Conservation (phyloP, 2,329 filamentous ascomycete genomes). For the Huntiella omanensis region DNA sequence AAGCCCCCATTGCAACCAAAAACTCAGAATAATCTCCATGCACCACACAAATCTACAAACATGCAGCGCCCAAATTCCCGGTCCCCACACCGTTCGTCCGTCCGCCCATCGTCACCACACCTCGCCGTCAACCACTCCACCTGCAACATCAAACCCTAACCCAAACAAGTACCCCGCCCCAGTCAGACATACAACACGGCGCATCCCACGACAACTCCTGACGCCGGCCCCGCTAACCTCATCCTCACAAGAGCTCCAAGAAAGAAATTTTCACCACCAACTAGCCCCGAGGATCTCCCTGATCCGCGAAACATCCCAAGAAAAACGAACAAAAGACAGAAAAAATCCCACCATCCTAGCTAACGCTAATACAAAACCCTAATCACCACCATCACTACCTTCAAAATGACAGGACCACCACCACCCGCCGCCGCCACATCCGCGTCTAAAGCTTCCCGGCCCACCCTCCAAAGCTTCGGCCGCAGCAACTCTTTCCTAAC, state of each 20-base stretch:
- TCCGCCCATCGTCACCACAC: too few relatives aligned
- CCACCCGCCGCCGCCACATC: slow-evolving; percentile 1
- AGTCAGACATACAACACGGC: too few relatives aligned
- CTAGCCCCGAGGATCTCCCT: neutral
- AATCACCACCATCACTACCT: neutral
- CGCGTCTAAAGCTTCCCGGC: slow-evolving; percentile 20
- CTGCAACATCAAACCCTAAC: neutral
- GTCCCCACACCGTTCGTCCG: too few relatives aligned
- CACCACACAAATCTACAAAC: too few relatives aligned
- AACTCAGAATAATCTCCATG: too few relatives aligned
- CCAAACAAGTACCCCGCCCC: neutral
- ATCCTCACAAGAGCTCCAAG: too few relatives aligned
- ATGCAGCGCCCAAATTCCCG: too few relatives aligned
- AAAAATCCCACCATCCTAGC: neutral
- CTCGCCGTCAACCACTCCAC: too few relatives aligned
- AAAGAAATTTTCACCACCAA: too few relatives aligned
- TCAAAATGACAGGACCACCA: neutral
- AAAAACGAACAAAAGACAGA: neutral
- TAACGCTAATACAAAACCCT: neutral
- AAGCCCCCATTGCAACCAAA: too few relatives aligned
- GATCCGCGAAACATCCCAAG: neutral
- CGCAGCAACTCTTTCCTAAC: slow-evolving; percentile 39
- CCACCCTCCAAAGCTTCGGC: slow-evolving; percentile 33
- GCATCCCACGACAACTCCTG: too few relatives aligned
- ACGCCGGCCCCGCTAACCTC: too few relatives aligned